A percentile compares a stretch with the other conserved stretches of the same genome.
These are phyloP conservation scores for Phyllosticta citrichinensis DNA, from an alignment of 2,329 filamentous ascomycete species.

Conservation along the genomic window DNA sequence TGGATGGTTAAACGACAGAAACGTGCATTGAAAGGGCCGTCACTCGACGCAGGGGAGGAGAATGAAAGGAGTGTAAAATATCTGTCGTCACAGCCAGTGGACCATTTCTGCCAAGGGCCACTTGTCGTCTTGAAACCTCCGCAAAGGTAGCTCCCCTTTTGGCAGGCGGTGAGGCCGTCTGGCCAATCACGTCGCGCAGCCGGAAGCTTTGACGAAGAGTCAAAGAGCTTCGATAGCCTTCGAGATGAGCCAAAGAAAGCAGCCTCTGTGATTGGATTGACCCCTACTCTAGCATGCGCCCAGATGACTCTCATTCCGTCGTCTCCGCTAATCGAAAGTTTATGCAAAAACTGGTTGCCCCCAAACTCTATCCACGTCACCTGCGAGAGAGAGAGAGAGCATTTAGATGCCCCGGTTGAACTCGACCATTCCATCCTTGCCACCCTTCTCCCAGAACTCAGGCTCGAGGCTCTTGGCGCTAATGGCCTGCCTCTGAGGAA, in stretches of 20 bases:
- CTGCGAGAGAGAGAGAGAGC: not conserved
- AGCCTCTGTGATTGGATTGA: not conserved
- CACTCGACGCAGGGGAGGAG: not conserved
- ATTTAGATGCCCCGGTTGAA: slow-evolving; percentile 85
- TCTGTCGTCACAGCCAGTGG: not conserved
- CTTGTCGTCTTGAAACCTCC: slow-evolving; percentile 1
- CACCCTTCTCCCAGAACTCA: slow-evolving; percentile 76
- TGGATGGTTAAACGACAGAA: not conserved
- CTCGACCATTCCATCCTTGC: slow-evolving; percentile 73
- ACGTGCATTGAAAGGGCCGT: not conserved
- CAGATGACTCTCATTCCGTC: not conserved
- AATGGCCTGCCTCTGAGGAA: slow-evolving; percentile 83
- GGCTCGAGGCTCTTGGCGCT: slow-evolving; percentile 66
- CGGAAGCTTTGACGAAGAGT: slow-evolving; percentile 4
- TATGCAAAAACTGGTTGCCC: not conserved
- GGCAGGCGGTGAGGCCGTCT: not conserved
- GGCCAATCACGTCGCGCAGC: not conserved
- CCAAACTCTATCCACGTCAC: not conserved
- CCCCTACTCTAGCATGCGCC: not conserved
- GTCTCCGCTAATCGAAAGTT: not conserved
- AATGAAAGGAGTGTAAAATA: not conserved
- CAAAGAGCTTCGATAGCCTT: slow-evolving; percentile 5
- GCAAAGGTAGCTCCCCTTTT: not conserved
- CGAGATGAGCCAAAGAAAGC: not conserved
- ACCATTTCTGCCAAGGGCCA: slow-evolving; percentile 9